phyloP scores from a whole-genome alignment of 306 rosid species.

The Rosa lucieae region DNA sequence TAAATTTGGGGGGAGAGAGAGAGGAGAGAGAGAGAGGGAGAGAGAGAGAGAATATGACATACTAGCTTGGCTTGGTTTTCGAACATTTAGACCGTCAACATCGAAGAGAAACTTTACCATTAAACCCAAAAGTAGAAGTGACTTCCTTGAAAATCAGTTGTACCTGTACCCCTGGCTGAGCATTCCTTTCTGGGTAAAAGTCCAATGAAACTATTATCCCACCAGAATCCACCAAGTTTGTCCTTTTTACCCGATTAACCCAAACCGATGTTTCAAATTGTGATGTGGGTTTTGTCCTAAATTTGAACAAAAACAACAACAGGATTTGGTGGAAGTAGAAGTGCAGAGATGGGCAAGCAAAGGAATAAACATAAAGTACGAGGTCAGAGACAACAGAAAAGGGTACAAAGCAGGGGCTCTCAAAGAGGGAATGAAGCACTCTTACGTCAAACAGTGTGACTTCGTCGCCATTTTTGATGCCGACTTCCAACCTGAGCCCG shows the following conservation, averaged over 20 bases:
- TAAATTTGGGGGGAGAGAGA: no score
- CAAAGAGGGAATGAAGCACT: constrained; percentile 86
- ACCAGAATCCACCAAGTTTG: background rate
- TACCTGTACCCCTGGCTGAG: background rate
- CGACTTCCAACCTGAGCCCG: constrained; percentile 91
- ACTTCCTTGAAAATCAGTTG: background rate
- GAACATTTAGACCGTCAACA: no score
- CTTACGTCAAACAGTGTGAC: constrained; percentile 75
- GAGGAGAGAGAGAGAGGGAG: no score
- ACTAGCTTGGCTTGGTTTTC: no score
- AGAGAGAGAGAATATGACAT: no score
- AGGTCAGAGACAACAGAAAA: constrained; percentile 77
- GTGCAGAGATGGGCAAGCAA: constrained; percentile 81
- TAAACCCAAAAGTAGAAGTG: background rate
- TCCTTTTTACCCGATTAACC: background rate
- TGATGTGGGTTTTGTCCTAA: constrained; percentile 17
- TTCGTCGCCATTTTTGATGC: constrained; percentile 88
- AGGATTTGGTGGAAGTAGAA: constrained; percentile 74
- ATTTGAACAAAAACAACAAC: constrained; percentile 7
- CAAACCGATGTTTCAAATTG: background rate
- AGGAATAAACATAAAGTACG: constrained; percentile 86
- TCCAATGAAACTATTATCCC: background rate
- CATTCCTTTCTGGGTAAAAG: background rate
- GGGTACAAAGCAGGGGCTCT: no score
- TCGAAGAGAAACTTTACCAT: background rate